Evolutionary conservation across 371 early-diverging fungal genomes (phyloP).

Genomic region (Mortierella sp.): DNA sequence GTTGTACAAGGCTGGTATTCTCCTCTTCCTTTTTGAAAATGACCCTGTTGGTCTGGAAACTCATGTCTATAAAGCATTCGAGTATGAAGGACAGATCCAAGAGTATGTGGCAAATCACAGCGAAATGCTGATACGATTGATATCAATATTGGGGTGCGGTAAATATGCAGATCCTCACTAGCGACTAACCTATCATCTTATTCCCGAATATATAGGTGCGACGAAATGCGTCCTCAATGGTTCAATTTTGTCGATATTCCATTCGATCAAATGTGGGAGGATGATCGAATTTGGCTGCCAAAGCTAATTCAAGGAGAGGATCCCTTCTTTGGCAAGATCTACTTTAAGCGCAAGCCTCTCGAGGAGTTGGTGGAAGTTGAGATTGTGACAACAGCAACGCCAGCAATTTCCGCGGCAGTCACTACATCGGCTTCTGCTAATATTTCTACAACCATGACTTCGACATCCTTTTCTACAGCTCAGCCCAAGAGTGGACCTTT

Average conservation of each 20-base stretch:
- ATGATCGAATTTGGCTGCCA: slow-evolving; percentile 68
- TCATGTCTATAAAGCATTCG: slow-evolving; percentile 65
- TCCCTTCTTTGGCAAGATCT: slow-evolving; percentile 48
- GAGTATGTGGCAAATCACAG: slow-evolving; percentile 63
- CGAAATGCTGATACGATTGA: background rate
- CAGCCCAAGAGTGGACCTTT: slow-evolving; percentile 48
- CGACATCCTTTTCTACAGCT: slow-evolving; percentile 18
- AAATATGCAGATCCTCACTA: background rate
- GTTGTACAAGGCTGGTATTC: slow-evolving; percentile 65
- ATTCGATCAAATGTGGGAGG: slow-evolving; percentile 69
- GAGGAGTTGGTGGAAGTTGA: slow-evolving; percentile 4
- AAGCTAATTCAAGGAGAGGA: slow-evolving; percentile 40
- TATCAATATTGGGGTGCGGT: background rate
- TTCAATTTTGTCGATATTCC: slow-evolving; percentile 64
- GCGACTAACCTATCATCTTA: background rate
- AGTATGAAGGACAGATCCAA: slow-evolving; percentile 62
- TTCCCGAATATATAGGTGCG: slow-evolving; percentile 56
- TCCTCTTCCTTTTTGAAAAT: slow-evolving; percentile 69
- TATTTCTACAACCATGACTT: slow-evolving; percentile 32
- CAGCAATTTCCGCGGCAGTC: background rate
- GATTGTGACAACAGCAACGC: background rate
- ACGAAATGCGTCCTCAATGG: slow-evolving; percentile 77
- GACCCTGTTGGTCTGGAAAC: slow-evolving; percentile 67
- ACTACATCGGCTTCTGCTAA: slow-evolving; percentile 1
- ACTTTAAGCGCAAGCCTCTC: slow-evolving; percentile 33